Evolutionary conservation across 1,139 yeast genomes (phyloP).

Genomic region (Debaryomyces fabryi): DNA sequence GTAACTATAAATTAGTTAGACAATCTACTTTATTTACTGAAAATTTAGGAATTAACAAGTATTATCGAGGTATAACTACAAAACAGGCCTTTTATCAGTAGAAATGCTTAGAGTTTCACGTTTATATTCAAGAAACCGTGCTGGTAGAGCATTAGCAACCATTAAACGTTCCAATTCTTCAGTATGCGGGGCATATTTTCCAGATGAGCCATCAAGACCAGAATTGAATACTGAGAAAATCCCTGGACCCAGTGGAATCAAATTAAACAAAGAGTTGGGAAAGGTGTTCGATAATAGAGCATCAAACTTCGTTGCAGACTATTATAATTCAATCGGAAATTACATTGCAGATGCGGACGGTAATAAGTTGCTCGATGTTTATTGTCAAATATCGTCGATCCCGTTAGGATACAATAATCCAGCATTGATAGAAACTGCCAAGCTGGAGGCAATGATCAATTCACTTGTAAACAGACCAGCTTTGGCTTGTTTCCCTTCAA

Average conservation of each 20-base stretch:
- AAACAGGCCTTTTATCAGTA: background rate
- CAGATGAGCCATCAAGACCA: conserved; percentile 59
- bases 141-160: background rate
- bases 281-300: conserved; percentile 67
- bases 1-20: background rate
- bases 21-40: background rate
- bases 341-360: conserved; percentile 75
- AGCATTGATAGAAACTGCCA: conserved; percentile 60
- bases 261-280: conserved; percentile 52
- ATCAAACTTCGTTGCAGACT: conserved; percentile 70
- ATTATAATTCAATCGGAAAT: conserved; percentile 66
- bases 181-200: conserved; percentile 35
- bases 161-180: conserved; percentile 13
- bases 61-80: background rate
- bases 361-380: conserved; percentile 62
- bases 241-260: conserved; percentile 64
- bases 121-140: conserved; percentile 1
- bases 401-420: conserved; percentile 79
- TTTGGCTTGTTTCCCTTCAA: conserved; percentile 71
- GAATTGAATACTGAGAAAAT: conserved; percentile 44
- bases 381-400: conserved; percentile 75
- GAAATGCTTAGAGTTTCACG: conserved; percentile 6
- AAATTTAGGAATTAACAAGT: background rate
- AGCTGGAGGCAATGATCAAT: conserved; percentile 65
- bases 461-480: conserved; percentile 77